Base-by-base conservation (phyloP, 352 stramenopile genomes). In the Bremia lactucae region DNA sequence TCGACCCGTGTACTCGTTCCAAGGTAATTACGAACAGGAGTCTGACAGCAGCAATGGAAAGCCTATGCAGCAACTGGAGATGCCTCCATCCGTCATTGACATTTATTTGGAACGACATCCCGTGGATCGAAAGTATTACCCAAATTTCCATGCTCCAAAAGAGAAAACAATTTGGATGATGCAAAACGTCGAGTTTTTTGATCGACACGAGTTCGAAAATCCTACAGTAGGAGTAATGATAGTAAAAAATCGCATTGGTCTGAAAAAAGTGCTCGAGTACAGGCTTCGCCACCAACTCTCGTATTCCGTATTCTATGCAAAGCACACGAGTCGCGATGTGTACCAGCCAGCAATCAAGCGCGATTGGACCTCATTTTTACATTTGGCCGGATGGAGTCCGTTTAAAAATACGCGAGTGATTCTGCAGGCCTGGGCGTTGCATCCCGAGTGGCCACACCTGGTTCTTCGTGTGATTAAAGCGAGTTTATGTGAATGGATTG, bases 161-260 rank as follows among this genome's bases (percentile, higher is more conserved):
- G 65, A 84, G 29, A 89, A 89, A 52, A 69, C 67, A 15, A 83
- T 89, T 41, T 89, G 77, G 77, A 83, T 89, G 70, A 83, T 89
- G 74, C 72, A 85, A 48, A 86, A 89, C 52, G 68, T 79, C 41
- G 73, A 89, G 49, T 86, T 85, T 45, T 89, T 89, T 29, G 77
- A 89, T 36, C 68, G 74, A 33, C 77, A 89, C 44, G 77, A 89
- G 41, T 54, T 89, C 24, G 47, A 57, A 11, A 67, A 83, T 35
- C 77, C 77, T 6, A 68, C 60, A 14, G 68, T 89, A 5, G 77
- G 77, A 15, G 73, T 89, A n/a, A 80, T 89, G 59, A 72, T 89
- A 36, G 74, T 84, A 24, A 89, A 89, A 50, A 89, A 86, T 33
- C 69, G 73, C 25, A 80, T 89, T 31, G 70, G 73, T 0, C 58